Base-by-base conservation (phyloP, 129 eudicot genomes). In the Arctium lappa region DNA sequence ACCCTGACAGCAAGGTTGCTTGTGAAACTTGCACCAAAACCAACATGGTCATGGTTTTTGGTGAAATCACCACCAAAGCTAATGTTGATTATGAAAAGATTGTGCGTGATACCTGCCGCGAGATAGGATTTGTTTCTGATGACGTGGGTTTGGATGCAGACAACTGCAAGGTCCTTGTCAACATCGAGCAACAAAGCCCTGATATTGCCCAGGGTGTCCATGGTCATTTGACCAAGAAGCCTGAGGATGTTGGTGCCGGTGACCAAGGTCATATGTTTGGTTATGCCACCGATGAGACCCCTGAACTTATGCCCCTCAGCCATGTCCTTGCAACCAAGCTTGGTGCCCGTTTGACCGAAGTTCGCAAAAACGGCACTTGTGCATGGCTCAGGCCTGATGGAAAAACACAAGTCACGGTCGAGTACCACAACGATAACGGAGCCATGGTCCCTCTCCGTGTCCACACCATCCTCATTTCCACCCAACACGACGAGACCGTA, bases 11-110 rank as follows among this genome's bases (percentile, higher is more conserved):
- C 88, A 88, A 90, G 84, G 94, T 90, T 18, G 94, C 94, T 37
- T 90, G 91, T 34, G 93, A 90, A 86, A 90, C 91, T 37, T 90
- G 93, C 80, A 90, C 93, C 85, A 90, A 89, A 86, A 89, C 93
- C 82, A 87, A 89, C 82, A 85, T 89, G 93, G 93, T 89, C 36
- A 89, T 89, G 93, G 92, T 89, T 65, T 87, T 90, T n/a, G 91
- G 93, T 8, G 93, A 90, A 80, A 90, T 90, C 88, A 90, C 94
- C 29, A 90, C 94, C 37, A 90, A 90, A 76, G 94, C 89, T 31
- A 77, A 85, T 46, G 81, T 90, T 0, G 90, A 91, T 46, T 91
- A 88, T 13, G 94, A 91, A 78, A 91, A 91, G 78, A 88, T 88
- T 44, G 90, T 91, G 22, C 92, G 92, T 44, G 89, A 86, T 63